Evolutionary conservation across 176 grass and related monocot genomes (phyloP), one percentile per base, ranked within the genome.

Genomic region (Poa annua): DNA sequence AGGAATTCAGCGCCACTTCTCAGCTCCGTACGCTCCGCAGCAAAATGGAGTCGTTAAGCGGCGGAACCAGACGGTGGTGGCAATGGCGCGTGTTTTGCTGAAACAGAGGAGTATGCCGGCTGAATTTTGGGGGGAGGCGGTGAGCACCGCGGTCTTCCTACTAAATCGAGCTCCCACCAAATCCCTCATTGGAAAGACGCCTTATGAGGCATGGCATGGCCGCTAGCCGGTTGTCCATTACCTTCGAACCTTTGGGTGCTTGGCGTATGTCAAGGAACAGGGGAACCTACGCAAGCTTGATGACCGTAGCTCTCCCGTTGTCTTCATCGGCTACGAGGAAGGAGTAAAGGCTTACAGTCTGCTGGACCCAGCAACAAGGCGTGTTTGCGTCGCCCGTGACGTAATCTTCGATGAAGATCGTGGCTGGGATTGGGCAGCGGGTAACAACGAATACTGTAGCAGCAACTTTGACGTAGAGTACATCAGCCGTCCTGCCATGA

Each of bases 361-460:
- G 5, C 4, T 75, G 0, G 72, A 75, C 5, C 48, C 26, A 5
- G 19, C 1, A 9, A 54, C 72, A 6, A 33, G 12, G 16, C 72
- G 16, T 8, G 49, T n/a, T 4, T 4, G 26, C 72, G 34, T 20
- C 4, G 17, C 35, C 17, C 35, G 35, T 35, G 7, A 66, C 70
- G 7, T 32, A 24, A 14, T 74, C 41, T 74, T 74, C 7, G 70
- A 51, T 8, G 48, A 35, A 5, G 16, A 34, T 0, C 15, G 17
- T 10, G 48, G 48, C 16, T 54, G 48, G 49, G 7, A 75, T 34
- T 75, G 72, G 72, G 29, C 4, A 29, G 48, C 9, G 4, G 48
- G 20, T 0, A 13, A 9, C 0, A 2, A 3, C 1, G 7, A 35
- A 14, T 11, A 4, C n/a, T 0, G 13, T 1, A 0, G 10, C 22